Percentiles rank a stretch among this genome's conserved stretches.
Evolutionary conservation across 2,329 filamentous ascomycete genomes (phyloP).

Genomic region (Colletotrichum phormii): DNA sequence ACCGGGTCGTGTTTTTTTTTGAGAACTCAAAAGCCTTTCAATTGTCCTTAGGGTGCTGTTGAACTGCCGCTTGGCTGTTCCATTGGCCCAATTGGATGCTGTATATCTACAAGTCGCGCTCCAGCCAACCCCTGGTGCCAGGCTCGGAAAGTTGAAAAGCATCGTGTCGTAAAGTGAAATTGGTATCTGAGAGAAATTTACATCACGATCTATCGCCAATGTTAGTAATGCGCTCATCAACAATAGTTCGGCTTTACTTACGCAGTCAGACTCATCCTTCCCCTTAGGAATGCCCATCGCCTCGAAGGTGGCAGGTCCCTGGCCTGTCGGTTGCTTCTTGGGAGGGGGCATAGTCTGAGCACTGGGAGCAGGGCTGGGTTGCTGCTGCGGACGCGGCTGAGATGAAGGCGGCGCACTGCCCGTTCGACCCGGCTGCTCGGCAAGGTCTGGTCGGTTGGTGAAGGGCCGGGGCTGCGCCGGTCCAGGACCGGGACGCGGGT

Average conservation of each 20-base stretch:
- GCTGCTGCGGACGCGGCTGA: constrained; percentile 41
- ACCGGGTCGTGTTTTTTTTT: not conserved
- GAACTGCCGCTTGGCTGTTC: constrained; percentile 10
- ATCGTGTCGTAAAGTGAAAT: constrained; percentile 28
- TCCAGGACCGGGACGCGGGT: constrained; percentile 28
- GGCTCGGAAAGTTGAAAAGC: constrained; percentile 26
- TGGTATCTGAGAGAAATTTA: constrained; percentile 34
- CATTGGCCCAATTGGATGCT: constrained; percentile 1
- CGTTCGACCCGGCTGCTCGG: constrained; percentile 42
- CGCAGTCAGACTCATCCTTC: constrained; percentile 91
- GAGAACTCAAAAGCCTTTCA: constrained; percentile 5
- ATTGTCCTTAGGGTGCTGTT: constrained; percentile 23
- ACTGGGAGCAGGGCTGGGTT: constrained; percentile 45
- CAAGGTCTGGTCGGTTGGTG: constrained; percentile 31
- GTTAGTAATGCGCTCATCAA: not conserved
- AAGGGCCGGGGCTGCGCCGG: constrained; percentile 25
- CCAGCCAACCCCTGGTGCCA: constrained; percentile 1
- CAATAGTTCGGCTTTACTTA: constrained; percentile 60
- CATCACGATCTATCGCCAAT: constrained; percentile 27
- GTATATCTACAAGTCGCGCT: constrained; percentile 28
- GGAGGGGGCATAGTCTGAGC: constrained; percentile 49
- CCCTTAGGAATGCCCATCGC: constrained; percentile 94
- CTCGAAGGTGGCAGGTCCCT: constrained; percentile 95
- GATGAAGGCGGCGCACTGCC: constrained; percentile 51
- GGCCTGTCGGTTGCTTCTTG: constrained; percentile 62